Conservation (phyloP, 805 yeast genomes). For the Kuraishia hungarica region DNA sequence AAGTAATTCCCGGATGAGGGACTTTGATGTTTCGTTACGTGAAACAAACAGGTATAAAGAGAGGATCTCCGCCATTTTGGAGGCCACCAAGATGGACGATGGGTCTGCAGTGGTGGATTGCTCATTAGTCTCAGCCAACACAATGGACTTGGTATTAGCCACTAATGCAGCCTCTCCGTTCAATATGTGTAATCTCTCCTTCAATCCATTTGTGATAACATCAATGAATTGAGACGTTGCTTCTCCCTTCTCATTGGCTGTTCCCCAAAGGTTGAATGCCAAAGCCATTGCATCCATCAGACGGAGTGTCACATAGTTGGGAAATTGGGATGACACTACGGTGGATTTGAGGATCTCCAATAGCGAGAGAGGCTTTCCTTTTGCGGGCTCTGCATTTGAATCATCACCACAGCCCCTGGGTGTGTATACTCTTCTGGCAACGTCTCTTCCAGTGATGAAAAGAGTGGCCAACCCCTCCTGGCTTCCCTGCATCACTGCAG, state of each 20-base stretch:
- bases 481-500: constrained; percentile 59
- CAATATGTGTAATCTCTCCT: constrained; percentile 17
- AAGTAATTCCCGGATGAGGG: constrained; percentile 32
- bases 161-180: not conserved
- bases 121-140: constrained; percentile 9
- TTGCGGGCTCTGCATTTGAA: not conserved
- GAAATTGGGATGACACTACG: constrained; percentile 40
- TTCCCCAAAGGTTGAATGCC: constrained; percentile 74
- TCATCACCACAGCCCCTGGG: constrained; percentile 2
- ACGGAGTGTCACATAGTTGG: constrained; percentile 56
- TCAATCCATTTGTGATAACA: constrained; percentile 35
- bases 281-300: constrained; percentile 64
- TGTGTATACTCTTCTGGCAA: constrained; percentile 14
- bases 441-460: constrained; percentile 53
- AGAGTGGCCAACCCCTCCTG: constrained; percentile 74
- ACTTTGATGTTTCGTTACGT: constrained; percentile 29
- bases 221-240: constrained; percentile 24
- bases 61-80: constrained; percentile 67
- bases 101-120: constrained; percentile 9
- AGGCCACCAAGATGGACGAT: constrained; percentile 31
- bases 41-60: constrained; percentile 64
- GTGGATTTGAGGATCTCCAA: constrained; percentile 47
- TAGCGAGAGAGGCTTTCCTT: constrained; percentile 29
- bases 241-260: constrained; percentile 42
- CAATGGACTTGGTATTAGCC: not conserved